Evolutionary conservation across 164 flowering plant species (phyloP).

Genomic region (Platanus orientalis): DNA sequence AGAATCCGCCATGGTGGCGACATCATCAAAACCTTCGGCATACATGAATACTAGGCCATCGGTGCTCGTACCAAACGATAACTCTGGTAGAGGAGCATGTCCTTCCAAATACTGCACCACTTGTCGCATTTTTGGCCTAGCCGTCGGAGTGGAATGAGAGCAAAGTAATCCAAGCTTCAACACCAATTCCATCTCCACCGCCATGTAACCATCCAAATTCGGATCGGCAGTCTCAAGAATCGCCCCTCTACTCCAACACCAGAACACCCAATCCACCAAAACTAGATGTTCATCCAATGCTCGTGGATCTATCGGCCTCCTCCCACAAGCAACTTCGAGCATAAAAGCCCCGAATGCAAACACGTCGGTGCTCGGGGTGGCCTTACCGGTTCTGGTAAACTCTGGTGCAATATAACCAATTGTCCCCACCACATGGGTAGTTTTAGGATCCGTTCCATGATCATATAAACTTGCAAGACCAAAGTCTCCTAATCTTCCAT

Average conservation of each 20-base stretch:
- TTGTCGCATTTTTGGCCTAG: slow-evolving; percentile 21
- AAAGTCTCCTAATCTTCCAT: no score
- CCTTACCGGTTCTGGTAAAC: no score
- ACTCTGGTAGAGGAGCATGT: background rate
- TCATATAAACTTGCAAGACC: no score
- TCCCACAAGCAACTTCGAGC: no score
- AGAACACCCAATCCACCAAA: slow-evolving; percentile 1
- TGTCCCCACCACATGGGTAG: no score
- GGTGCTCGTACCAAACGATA: background rate
- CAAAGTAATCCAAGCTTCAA: slow-evolving; percentile 26
- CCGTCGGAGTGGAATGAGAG: slow-evolving; percentile 9
- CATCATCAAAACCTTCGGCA: background rate
- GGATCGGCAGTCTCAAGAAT: slow-evolving; percentile 4
- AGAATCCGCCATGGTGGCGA: background rate
- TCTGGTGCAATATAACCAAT: no score
- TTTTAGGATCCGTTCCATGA: no score
- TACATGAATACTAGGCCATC: background rate
- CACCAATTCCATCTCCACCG: slow-evolving; percentile 18
- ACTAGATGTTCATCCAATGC: background rate
- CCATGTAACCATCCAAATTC: slow-evolving; percentile 10
- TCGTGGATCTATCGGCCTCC: no score
- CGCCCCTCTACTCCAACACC: background rate
- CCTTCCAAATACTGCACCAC: slow-evolving; percentile 16
- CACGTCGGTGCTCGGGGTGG: no score
- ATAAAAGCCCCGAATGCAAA: no score